Evolutionary conservation across 1,139 yeast genomes (phyloP).

Genomic region (Nakaseomyces uthaithaninus): DNA sequence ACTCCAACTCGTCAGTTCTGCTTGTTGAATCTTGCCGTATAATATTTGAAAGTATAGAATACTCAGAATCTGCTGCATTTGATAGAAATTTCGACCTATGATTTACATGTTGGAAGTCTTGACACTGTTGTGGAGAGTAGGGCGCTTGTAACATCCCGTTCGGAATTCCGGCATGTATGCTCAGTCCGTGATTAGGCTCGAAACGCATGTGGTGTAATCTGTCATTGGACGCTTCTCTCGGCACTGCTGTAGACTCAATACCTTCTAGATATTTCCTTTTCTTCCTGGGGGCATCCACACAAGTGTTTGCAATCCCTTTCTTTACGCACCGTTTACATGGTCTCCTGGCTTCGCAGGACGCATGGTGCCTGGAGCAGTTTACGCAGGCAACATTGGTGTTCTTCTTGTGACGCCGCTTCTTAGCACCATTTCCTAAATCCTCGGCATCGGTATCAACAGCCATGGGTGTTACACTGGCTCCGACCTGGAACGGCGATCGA

Average conservation of each 20-base stretch:
- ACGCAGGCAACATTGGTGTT: slow-evolving; percentile 79
- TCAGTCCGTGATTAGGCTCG: not conserved
- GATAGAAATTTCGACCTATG: slow-evolving; percentile 44
- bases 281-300: slow-evolving; percentile 87
- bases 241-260: slow-evolving; percentile 21
- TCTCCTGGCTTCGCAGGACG: slow-evolving; percentile 72
- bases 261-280: slow-evolving; percentile 70
- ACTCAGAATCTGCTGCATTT: slow-evolving; percentile 72
- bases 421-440: slow-evolving; percentile 8
- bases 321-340: slow-evolving; percentile 78
- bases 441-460: not conserved
- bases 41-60: slow-evolving; percentile 67
- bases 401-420: slow-evolving; percentile 27
- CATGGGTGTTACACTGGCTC: not conserved
- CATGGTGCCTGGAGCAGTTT: slow-evolving; percentile 79
- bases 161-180: slow-evolving; percentile 7
- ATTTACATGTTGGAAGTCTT: slow-evolving; percentile 16
- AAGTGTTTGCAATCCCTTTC: slow-evolving; percentile 60
- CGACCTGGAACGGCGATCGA: too few species aligned
- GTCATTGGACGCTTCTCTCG: not conserved
- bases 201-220: not conserved
- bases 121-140: slow-evolving; percentile 13
- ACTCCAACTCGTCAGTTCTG: not conserved
- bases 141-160: slow-evolving; percentile 8
- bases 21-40: slow-evolving; percentile 42